phyloP scores from a whole-genome alignment of 2,329 filamentous ascomycete species.

The Corynespora cassiicola region DNA sequence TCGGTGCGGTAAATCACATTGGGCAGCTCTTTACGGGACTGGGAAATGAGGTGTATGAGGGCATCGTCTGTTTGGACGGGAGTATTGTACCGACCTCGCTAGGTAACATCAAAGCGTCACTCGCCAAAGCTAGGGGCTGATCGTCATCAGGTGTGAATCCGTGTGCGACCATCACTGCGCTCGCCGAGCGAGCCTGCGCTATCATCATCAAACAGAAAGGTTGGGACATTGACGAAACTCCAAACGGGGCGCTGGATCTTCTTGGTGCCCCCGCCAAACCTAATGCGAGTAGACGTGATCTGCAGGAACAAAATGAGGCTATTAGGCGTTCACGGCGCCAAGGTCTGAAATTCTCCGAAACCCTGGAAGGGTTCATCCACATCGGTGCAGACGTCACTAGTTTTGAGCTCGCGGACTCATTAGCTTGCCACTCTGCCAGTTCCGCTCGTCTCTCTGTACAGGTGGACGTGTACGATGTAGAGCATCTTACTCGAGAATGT shows the following conservation, averaged over 20 bases:
- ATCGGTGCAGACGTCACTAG: constrained; percentile 56
- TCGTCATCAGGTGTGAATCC: constrained; percentile 62
- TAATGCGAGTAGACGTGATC: constrained; percentile 49
- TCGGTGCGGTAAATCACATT: constrained; percentile 67
- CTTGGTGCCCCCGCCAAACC: constrained; percentile 13
- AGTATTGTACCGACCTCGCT: constrained; percentile 68
- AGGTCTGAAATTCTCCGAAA: constrained; percentile 72
- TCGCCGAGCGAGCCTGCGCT: constrained; percentile 70
- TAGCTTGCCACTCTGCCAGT: constrained; percentile 12
- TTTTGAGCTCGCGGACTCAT: constrained; percentile 52
- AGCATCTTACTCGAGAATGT: constrained; percentile 50
- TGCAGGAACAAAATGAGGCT: no score
- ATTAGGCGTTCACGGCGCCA: no score
- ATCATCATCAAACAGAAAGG: constrained; percentile 24
- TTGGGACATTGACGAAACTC: constrained; percentile 51
- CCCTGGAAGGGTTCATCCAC: constrained; percentile 67
- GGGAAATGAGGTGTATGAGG: constrained; percentile 59
- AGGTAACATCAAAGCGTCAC: no score
- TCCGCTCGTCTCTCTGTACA: constrained; percentile 26
- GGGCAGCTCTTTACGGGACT: constrained; percentile 66
- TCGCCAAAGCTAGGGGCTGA: background rate
- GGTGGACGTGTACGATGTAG: constrained; percentile 3
- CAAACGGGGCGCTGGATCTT: constrained; percentile 15
- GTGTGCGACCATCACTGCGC: constrained; percentile 71
- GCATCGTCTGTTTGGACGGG: constrained; percentile 68